Percentiles rank a stretch among this genome's conserved stretches.
Evolutionary conservation across 2,329 filamentous ascomycete species (phyloP).

Genomic region (Colletotrichum sidae): DNA sequence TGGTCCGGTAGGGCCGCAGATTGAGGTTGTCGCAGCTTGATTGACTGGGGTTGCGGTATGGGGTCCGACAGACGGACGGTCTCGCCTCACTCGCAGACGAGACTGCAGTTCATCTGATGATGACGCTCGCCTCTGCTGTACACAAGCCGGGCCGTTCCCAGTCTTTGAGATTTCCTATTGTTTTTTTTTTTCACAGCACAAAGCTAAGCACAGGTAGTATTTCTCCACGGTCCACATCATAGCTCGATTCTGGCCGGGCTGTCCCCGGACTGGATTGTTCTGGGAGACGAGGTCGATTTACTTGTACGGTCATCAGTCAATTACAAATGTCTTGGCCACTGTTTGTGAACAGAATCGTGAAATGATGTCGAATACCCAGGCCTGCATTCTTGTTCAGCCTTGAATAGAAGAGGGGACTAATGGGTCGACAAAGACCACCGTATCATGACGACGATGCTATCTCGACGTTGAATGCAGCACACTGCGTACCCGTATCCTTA

Average conservation of each 20-base stretch:
- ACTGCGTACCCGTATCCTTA: too few species aligned
- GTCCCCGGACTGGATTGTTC: conserved; percentile 27
- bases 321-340: too few species aligned
- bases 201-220: conserved; percentile 15
- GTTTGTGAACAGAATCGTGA: too few species aligned
- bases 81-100: not conserved
- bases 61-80: conserved; percentile 10
- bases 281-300: conserved; percentile 20
- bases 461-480: too few species aligned
- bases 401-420: too few species aligned
- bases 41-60: conserved; percentile 16
- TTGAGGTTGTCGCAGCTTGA: conserved; percentile 35
- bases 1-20: conserved; percentile 24
- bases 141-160: conserved; percentile 20
- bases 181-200: conserved; percentile 16
- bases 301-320: not conserved
- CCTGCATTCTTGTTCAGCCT: too few species aligned
- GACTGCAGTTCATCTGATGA: conserved; percentile 31
- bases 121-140: conserved; percentile 16
- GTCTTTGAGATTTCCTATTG: conserved; percentile 28
- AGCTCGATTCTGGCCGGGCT: conserved; percentile 28
- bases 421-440: too few species aligned
- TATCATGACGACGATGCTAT: too few species aligned
- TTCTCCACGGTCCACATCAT: conserved; percentile 26
- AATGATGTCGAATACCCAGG: too few species aligned